Base-by-base conservation (phyloP, 768 basidiomycete species). In the Porphyrellus cyaneotinctus region DNA sequence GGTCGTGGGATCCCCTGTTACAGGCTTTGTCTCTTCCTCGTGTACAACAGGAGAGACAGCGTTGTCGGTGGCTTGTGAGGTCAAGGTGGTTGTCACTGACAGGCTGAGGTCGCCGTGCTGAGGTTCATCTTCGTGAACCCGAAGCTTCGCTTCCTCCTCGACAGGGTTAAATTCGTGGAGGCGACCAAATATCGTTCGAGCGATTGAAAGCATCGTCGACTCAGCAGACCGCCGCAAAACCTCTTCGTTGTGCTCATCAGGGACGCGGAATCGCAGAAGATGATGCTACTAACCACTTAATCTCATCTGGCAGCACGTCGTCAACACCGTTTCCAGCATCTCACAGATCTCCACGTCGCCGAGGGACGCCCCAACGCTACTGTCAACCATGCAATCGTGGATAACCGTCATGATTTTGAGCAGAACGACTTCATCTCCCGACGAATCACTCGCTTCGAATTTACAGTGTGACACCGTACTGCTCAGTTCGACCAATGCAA, bases 291-390 rank as follows among this genome's bases (percentile, higher is more conserved):
- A 60, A 95, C 94, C 94, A 63, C 90, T 91, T n/a, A 97, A 75
- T 49, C 97, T 79, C 82, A 97, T 95, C 67, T 97, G 90, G 69
- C 95, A 97, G 59, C 94, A 93, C 45, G 95, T 97, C 12, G 94
- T 95, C 59, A 99, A 71, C 6, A 97, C 95, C 1, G 95, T 95
- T 70, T 99, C 97, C 60, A 99, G 75, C 87, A 99, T 94, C 72
- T 97, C 97, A 66, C 97, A 99, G 15, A 98, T 87, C 66, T 94
- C 92, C 48, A 97, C 82, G 62, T 99, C 95, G 24, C 90, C 91
- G 32, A 98, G 78, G 11, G 77, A 75, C n/a, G 72, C 67, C 1
- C 90, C 87, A 26, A 91, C 82, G 51, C 70, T 73, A 52, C 66
- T 70, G 47, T 83, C 78, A 58, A 86, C 85, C 57, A 97, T 76